Evolutionary conservation across 176 grass and related monocot genomes (phyloP), one percentile per base, ranked within the genome.

Genomic region (Juncus inflexus): DNA sequence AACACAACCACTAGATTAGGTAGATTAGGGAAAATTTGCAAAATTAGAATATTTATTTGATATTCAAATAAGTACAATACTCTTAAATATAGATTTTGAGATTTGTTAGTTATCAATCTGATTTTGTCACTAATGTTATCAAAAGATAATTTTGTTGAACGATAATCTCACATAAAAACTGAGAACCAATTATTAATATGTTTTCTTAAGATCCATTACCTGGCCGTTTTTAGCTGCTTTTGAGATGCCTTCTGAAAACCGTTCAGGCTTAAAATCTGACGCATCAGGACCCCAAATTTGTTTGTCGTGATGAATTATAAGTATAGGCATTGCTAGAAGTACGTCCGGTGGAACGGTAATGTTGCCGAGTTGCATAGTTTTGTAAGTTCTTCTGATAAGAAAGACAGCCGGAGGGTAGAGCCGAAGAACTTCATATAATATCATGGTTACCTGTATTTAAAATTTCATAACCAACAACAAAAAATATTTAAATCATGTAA

Each of bases 401-500:
- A 67, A 8, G 49, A 66, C 8, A 15, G 2, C 37, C 0, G 83
- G 77, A 3, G 86, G 70, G 49, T 95, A 95, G 13, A 90, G 35
- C 7, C 80, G 67, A 37, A 95, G 90, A 47, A 95, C 83, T 80
- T 95, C 86, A 8, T 90, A 72, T 6, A 90, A n/a, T 59, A 95
- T 82, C 86, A 82, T 84, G 13, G 77, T 80, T 58, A 90, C 86
- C 86, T 95, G 49, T 3, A 47, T 47, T 47, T 9, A 47, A 9
- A 47, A 47, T 47, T 45, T 28, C 19, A 28, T 28, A 28, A 28
- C 19, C 19, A 28, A 1, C 19, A 28, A 28, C 19, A 28, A 28
- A 28, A 28, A 28, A 28, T 28, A 28, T 28, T 28, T 28, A 28
- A 28, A 28, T 28, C 19, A 28, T 57, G n/a, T 8, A 74, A 61